phyloP scores from a whole-genome alignment of 768 basidiomycete genomes.

The Termitomyces bulborhizus region DNA sequence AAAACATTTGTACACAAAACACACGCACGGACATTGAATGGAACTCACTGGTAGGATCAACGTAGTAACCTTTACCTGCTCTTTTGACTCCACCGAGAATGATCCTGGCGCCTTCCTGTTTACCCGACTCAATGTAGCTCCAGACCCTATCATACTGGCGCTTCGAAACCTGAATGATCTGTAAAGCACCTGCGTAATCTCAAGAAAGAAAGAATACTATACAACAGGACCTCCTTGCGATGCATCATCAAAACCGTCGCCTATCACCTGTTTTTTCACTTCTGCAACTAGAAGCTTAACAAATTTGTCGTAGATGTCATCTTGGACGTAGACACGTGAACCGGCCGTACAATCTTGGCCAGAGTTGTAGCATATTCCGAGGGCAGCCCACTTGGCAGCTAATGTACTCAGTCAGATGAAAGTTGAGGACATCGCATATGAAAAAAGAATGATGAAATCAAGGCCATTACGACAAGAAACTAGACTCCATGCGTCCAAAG shows the following conservation, averaged over 20 bases:
- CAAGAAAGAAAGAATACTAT: conserved; percentile 18
- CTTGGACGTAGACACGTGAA: conserved; percentile 85
- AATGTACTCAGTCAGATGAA: conserved; percentile 1
- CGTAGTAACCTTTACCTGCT: conserved; percentile 73
- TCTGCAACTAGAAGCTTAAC: conserved; percentile 56
- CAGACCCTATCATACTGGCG: conserved; percentile 82
- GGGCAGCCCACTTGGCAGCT: conserved; percentile 82
- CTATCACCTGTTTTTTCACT: conserved; percentile 65
- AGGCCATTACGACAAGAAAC: neutral
- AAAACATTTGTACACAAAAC: neutral
- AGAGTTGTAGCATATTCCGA: conserved; percentile 84
- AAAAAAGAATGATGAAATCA: neutral
- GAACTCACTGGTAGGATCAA: conserved; percentile 80
- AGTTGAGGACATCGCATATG: neutral
- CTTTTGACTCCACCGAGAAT: conserved; percentile 78
- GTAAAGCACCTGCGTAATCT: neutral
- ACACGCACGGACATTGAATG: neutral
- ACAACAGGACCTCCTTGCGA: conserved; percentile 83
- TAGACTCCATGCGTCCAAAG: neutral
- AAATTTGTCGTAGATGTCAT: conserved; percentile 83
- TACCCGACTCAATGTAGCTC: conserved; percentile 84
- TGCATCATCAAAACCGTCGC: conserved; percentile 73
- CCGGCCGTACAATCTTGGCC: conserved; percentile 96
- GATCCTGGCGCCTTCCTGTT: conserved; percentile 74
- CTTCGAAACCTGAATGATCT: conserved; percentile 59